Conservation (phyloP, 2,329 filamentous ascomycete genomes). For the Leptographium procerum region DNA sequence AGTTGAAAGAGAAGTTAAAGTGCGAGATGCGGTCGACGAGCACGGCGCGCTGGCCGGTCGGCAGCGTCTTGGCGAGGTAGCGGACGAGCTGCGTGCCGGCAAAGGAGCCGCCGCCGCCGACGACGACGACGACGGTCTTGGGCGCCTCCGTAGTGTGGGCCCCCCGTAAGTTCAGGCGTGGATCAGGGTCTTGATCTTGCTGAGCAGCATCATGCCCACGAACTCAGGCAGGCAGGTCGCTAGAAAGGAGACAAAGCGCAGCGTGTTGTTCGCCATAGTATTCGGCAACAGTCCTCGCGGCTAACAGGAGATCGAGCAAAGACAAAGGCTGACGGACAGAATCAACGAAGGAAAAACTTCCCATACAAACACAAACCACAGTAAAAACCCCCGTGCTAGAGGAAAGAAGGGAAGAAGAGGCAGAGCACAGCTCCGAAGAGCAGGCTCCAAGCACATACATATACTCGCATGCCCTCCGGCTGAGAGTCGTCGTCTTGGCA, state of each 20-base stretch:
- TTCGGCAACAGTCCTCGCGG: background rate
- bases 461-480: no score
- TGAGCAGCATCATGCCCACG: background rate
- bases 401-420: no score
- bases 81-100: conserved; percentile 39
- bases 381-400: background rate
- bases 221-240: background rate
- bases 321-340: background rate
- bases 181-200: background rate
- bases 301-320: background rate
- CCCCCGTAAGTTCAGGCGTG: conserved; percentile 10
- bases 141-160: conserved; percentile 9
- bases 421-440: no score
- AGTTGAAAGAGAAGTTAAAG: conserved; percentile 49
- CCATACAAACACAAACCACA: no score
- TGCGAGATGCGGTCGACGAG: conserved; percentile 49
- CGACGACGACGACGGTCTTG: conserved; percentile 42
- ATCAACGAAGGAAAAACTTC: no score
- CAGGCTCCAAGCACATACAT: no score
- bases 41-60: conserved; percentile 38
- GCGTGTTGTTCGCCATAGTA: conserved; percentile 4
- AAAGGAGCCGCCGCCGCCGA: conserved; percentile 48
- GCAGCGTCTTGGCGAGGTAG: conserved; percentile 35
- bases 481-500: no score
- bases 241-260: conserved; percentile 4